Evolutionary conservation across 1,284 basidiomycete genomes (phyloP), one percentile per base, ranked within the genome.

Genomic region (Tilletiopsis washingtonensis): DNA sequence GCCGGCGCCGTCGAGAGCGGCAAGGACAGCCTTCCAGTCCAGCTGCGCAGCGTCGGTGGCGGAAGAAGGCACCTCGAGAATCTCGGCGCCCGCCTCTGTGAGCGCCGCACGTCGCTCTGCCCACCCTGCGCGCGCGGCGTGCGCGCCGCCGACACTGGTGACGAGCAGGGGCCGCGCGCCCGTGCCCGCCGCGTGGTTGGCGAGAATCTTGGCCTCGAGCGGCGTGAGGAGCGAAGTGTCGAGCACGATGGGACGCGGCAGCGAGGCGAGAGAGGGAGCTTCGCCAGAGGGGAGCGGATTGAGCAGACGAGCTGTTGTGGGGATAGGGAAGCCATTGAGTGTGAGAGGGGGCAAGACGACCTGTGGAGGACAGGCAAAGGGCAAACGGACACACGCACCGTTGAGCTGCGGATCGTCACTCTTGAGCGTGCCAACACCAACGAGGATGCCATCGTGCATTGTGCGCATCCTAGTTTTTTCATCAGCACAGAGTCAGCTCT

Each of bases 361-460:
- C 12, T 25, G 24, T 12, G 20, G 19, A 24, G 11, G 17, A 17
- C 15, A 21, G 20, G 20, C 14, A 45, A 21, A 45, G 27, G 19
- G 6, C 15, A 9, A 20, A 19, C 5, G 7, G 21, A 39, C 21
- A 21, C 29, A 74, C 82, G 58, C 62, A 89, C 91, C 84, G 69
- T 91, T 94, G 20, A 98, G 77, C 64, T 93, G 86, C 9, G 93
- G 93, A 73, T 98, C 80, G 65, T 98, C 93, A 62, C 89, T 89
- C 42, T 90, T 74, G 11, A 89, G 82, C 0, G 93, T 97, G 4
- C 87, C 87, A 38, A 93, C 82, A 4, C 93, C 93, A 39, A 98
- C 80, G 25, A 98, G 76, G 56, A 98, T 96, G 7, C 82, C 89
- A 69, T 94, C 88, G 74, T 97, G 91, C 79, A 90, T 81, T 0